Evolutionary conservation across 495 filamentous ascomycete genomes (phyloP), one percentile per base, ranked within the genome.

Genomic region (Aspergillus ostianus): DNA sequence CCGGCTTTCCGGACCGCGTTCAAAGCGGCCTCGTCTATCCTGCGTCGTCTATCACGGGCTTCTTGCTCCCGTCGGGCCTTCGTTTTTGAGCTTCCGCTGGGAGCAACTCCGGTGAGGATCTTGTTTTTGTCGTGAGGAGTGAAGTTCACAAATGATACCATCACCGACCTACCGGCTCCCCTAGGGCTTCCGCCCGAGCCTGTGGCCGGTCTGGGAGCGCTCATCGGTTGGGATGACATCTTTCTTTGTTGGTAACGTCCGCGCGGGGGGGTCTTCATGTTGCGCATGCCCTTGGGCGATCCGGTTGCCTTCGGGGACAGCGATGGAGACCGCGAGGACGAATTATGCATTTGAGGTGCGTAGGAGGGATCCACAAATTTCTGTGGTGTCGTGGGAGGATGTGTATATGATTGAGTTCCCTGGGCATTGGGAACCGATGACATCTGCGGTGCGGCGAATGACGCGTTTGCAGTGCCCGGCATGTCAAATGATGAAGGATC

Each of bases 71-170:
- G 77, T 47, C 93, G 76, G 50, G 91, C 92, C 68, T 97, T 97
- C 27, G 94, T 98, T 81, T 98, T 97, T 53, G 85, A 89, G 64
- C 86, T 90, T 41, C 94, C 94, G 53, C 85, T 90, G 15, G 94
- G 94, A 53, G 94, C 94, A 10, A 98, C 94, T 6, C 93, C 93
- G 17, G 84, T 91, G 68, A 98, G 82, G 20, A 98, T 90, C 69
- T 87, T 85, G 41, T 81, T 77, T 69, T 85, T 87, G 71, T 98
- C 95, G 15, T 80, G 68, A 0, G 92, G 85, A n/a, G 92, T 97
- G 74, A 87, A 96, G 71, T 98, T 98, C 56, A 96, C 90, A 66
- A 98, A 98, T 2, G 85, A 86, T 46, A 88, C 84, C 10, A 70
- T 75, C 27, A 77, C 76, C 23, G 76, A 67, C 51, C 74, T 77